These are phyloP conservation scores for Hsuehochloa calcarea DNA, from an alignment of 176 grass and related monocot genomes.

Conservation along the genomic window DNA sequence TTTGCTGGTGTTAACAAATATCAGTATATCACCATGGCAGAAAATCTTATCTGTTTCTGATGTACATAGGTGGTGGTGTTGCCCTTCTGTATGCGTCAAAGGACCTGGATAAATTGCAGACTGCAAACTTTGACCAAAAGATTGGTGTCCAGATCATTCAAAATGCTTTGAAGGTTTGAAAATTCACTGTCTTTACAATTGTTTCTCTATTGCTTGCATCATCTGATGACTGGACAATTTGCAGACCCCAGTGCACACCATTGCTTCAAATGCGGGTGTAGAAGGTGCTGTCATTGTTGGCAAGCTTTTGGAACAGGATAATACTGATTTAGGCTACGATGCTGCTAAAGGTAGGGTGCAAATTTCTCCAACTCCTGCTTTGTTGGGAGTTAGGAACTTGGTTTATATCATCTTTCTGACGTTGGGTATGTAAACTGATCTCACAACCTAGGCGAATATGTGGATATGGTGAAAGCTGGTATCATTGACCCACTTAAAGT, in stretches of 20 bases:
- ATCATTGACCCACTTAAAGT: conserved; percentile 88
- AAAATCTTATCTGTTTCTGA: not conserved
- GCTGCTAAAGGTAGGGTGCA: conserved; percentile 64
- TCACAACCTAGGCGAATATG: conserved; percentile 60
- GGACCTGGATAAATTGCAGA: conserved; percentile 73
- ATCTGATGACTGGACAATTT: conserved; percentile 24
- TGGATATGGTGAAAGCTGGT: conserved; percentile 83
- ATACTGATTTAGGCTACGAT: conserved; percentile 79
- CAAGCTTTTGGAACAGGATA: conserved; percentile 82
- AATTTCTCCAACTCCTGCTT: not conserved
- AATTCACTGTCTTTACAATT: not conserved
- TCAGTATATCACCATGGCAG: not conserved
- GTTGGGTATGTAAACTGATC: not conserved
- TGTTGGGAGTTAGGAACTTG: not conserved
- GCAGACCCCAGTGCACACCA: conserved; percentile 72
- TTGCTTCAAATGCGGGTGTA: conserved; percentile 74
- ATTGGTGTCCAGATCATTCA: conserved; percentile 99
- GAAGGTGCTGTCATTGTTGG: conserved; percentile 71
- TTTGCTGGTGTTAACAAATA: not conserved
- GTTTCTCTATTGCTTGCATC: not conserved
- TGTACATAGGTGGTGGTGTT: conserved; percentile 72
- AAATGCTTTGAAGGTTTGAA: conserved; percentile 64
- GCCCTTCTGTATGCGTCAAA: conserved; percentile 95
- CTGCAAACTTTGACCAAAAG: conserved; percentile 90
- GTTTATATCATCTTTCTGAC: conserved; percentile 8